A percentile compares a stretch with the other conserved stretches of the same genome.
phyloP scores from a whole-genome alignment of 225 moss, liverwort and hornwort genomes.

The Straminergon stramineum region DNA sequence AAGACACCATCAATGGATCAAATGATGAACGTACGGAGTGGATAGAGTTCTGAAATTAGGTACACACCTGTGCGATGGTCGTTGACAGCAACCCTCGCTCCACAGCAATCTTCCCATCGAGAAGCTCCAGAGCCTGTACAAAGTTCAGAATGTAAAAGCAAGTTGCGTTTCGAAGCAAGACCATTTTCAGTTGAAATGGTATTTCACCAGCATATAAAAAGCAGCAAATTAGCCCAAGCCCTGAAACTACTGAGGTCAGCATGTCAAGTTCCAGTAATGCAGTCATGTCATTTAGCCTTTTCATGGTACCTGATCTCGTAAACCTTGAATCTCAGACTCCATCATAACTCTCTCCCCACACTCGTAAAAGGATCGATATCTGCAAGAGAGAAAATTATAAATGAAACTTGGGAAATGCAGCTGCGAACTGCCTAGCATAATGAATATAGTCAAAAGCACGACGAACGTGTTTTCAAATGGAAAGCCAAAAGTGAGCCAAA shows the following conservation, averaged over 20 bases:
- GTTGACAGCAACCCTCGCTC: constrained; percentile 22
- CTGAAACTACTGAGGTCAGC: background rate
- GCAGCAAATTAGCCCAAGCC: background rate
- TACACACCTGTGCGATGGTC: constrained; percentile 56
- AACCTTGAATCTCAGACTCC: constrained; percentile 44
- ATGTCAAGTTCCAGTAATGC: background rate
- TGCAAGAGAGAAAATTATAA: constrained; percentile 8
- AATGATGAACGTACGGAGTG: background rate
- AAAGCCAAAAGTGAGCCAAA: background rate
- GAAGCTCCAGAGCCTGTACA: constrained; percentile 43
- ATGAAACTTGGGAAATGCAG: background rate
- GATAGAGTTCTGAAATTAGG: background rate
- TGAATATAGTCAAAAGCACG: background rate
- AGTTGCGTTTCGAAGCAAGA: background rate
- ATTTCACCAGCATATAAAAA: background rate
- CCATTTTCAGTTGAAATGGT: background rate
- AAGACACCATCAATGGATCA: background rate
- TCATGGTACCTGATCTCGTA: constrained; percentile 62
- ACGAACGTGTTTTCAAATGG: background rate
- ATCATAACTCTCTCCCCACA: constrained; percentile 45
- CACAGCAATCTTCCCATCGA: constrained; percentile 53
- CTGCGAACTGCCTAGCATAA: background rate
- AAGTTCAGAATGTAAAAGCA: background rate
- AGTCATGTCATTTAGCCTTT: background rate
- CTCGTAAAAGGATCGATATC: constrained; percentile 61